Conservation (phyloP, 2,329 filamentous ascomycete species). For the Colletotrichum sp. region DNA sequence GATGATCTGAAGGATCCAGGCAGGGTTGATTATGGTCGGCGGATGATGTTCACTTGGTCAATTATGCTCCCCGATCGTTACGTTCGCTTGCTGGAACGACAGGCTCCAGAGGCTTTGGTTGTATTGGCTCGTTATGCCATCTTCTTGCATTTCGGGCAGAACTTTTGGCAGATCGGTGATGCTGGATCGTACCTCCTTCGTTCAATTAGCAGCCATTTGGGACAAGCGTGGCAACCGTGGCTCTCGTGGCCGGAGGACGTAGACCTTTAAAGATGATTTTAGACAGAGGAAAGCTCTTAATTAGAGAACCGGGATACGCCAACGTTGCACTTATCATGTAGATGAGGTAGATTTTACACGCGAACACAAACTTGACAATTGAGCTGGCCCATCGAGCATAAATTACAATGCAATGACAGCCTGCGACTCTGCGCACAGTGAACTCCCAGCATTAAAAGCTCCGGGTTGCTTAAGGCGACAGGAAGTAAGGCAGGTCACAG, state of each 20-base stretch:
- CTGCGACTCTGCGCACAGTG: neutral
- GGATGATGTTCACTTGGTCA: neutral
- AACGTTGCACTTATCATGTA: accelerated
- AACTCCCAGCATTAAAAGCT: neutral
- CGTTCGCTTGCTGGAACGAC: neutral
- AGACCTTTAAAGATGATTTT: neutral
- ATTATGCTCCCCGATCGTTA: neutral
- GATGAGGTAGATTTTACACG: neutral
- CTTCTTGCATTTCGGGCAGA: neutral
- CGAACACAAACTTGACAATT: neutral
- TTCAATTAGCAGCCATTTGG: neutral
- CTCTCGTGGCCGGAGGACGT: neutral
- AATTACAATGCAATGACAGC: neutral
- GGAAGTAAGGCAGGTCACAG: neutral
- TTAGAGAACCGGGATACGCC: accelerated
- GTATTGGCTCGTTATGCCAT: neutral
- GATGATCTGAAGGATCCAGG: neutral
- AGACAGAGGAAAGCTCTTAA: neutral
- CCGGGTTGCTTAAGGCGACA: neutral
- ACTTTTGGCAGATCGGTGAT: neutral
- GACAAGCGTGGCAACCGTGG: neutral
- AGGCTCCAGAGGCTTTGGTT: neutral
- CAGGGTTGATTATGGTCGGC: neutral
- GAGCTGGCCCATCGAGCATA: neutral
- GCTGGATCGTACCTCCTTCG: neutral